Base-by-base conservation (phyloP, 495 filamentous ascomycete genomes). In the Daldinia caldariorum region DNA sequence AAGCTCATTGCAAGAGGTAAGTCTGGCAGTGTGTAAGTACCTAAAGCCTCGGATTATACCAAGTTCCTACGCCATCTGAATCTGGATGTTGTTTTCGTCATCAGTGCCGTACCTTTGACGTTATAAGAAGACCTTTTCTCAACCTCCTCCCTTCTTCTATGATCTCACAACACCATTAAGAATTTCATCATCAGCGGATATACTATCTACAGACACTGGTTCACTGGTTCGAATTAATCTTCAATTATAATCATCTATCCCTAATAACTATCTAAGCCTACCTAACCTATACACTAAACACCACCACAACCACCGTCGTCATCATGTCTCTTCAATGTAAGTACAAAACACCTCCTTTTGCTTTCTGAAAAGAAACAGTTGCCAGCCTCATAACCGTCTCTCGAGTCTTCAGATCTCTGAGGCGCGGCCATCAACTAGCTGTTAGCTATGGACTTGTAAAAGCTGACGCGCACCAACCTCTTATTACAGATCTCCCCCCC, bases 401-500 rank as follows among this genome's bases (percentile, higher is more conserved):
- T 6, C 43, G 26, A 18, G 18, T 43, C 35, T 54, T 54, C 26
- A 53, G 22, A 53, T 31, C 49, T 53, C 29, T 32, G n/a, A 53
- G 49, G 5, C 49, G 22, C n/a, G 49, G 26, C 26, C 13, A 32
- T n/a, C 26, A 4, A 53, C 6, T 16, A 32, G 49, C 12, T 16
- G 6, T 31, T 32, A 9, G 49, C n/a, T 53, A 53, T 53, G 13
- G 49, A 16, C 26, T 32, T 7, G 2, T 3, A 32, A 31, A 56
- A n/a, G 9, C 53, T 35, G 5, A 56, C 31, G 35, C 18, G 5
- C 51, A 12, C 18, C 49, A 62, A 66, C 29, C 26, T 18, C 1
- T 26, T 26, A 1, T 26, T 26, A 1, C 74, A 97, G 93, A 97
- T 77, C 89, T 99, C 66, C 95, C 95, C 72, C 86, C 95, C 47